Percentiles rank a stretch among this genome's conserved stretches.
Conservation (phyloP, 345 rosid species). For the Carallia pectinifolia region DNA sequence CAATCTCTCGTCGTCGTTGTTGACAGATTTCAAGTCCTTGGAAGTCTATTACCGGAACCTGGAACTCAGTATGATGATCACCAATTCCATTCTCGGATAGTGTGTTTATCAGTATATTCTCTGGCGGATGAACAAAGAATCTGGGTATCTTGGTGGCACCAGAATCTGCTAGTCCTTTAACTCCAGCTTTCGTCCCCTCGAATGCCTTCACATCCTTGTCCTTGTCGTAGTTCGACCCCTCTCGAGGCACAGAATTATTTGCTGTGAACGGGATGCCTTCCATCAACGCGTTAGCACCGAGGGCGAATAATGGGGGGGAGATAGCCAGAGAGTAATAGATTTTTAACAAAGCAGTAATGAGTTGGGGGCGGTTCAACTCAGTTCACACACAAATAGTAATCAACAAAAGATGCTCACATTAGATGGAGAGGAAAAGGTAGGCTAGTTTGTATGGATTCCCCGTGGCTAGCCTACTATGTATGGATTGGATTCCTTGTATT, state of each 20-base stretch:
- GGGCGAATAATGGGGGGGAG: not conserved
- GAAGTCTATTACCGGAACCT: constrained; percentile 44
- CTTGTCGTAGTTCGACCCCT: constrained; percentile 30
- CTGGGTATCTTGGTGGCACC: constrained; percentile 40
- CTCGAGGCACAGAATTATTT: not conserved
- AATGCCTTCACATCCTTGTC: constrained; percentile 31
- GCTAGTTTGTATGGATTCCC: no score
- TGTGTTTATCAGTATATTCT: constrained; percentile 7
- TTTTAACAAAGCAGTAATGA: not conserved
- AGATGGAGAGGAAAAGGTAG: no score
- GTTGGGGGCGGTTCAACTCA: constrained; percentile 9
- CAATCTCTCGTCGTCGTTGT: constrained; percentile 19
- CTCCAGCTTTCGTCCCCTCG: constrained; percentile 34
- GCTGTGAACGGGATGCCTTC: constrained; percentile 1
- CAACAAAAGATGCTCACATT: no score
- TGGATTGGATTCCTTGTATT: no score
- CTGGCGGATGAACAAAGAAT: constrained; percentile 37
- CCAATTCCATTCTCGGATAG: not conserved
- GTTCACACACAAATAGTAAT: no score
- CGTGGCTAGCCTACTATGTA: no score
- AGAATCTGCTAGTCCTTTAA: constrained; percentile 44
- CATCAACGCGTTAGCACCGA: constrained; percentile 9
- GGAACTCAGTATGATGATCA: not conserved
- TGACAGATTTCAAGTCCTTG: constrained; percentile 17
- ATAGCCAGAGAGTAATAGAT: not conserved